Percentiles rank a stretch among this genome's conserved stretches.
Conservation (phyloP, 164 flowering plant species). For the Piper betle region DNA sequence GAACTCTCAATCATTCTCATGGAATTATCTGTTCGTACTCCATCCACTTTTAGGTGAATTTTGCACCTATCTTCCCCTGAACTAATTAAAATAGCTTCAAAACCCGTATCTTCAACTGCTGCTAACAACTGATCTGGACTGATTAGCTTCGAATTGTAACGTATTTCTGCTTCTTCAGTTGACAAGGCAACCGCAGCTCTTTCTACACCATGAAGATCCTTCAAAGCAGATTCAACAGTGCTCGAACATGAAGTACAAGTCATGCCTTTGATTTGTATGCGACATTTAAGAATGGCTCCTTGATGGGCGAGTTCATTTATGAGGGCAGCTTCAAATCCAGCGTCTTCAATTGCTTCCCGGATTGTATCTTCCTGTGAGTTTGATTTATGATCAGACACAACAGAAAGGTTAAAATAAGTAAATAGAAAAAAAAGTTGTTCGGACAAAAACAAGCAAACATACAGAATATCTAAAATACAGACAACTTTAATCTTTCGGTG, state of each 20-base stretch:
- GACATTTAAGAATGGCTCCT: slow-evolving; percentile 29
- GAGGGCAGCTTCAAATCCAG: slow-evolving; percentile 52
- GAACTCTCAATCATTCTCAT: slow-evolving; percentile 36
- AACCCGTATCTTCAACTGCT: slow-evolving; percentile 55
- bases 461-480: too few species aligned
- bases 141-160: slow-evolving; percentile 42
- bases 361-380: slow-evolving; percentile 49
- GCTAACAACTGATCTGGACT: slow-evolving; percentile 28
- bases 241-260: slow-evolving; percentile 75
- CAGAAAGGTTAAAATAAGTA: neutral
- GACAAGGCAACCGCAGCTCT: slow-evolving; percentile 48
- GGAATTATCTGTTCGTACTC: slow-evolving; percentile 25
- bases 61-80: slow-evolving; percentile 49
- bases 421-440: too few species aligned
- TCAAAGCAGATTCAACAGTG: slow-evolving; percentile 47
- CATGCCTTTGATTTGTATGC: slow-evolving; percentile 64
- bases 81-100: slow-evolving; percentile 59
- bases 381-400: neutral
- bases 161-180: slow-evolving; percentile 67
- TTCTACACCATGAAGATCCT: slow-evolving; percentile 39
- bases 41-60: slow-evolving; percentile 52
- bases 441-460: too few species aligned
- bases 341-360: slow-evolving; percentile 68
- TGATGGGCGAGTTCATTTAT: slow-evolving; percentile 34
- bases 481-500: too few species aligned